phyloP scores from a whole-genome alignment of 768 basidiomycete genomes.

The Trametes gibbosa region DNA sequence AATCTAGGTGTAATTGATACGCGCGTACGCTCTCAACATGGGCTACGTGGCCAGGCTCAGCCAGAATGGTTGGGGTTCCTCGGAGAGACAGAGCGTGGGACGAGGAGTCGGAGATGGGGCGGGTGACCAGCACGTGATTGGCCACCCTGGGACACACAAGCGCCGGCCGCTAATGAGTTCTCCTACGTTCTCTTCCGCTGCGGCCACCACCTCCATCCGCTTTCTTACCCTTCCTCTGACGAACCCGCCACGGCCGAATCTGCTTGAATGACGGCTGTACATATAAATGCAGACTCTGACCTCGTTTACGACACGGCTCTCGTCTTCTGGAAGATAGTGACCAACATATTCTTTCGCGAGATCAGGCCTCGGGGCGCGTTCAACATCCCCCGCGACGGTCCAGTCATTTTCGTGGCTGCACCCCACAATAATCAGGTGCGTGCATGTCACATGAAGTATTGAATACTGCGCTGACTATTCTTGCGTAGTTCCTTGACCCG shows the following conservation, averaged over 20 bases:
- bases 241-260: not conserved
- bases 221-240: not conserved
- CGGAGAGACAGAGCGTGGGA: not conserved
- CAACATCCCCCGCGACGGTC: constrained; percentile 88
- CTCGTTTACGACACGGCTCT: constrained; percentile 70
- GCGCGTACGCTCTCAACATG: not conserved
- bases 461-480: not conserved
- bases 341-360: constrained; percentile 95
- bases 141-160: too few relatives aligned
- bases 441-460: constrained; percentile 15
- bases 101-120: not conserved
- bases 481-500: constrained; percentile 84
- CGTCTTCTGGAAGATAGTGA: constrained; percentile 80
- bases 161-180: too few relatives aligned
- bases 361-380: constrained; percentile 91
- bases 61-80: not conserved
- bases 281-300: constrained; percentile 16
- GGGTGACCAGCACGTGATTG: constrained; percentile 13
- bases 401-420: constrained; percentile 54
- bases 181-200: constrained; percentile 1
- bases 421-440: constrained; percentile 30
- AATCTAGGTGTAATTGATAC: constrained; percentile 16
- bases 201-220: constrained; percentile 4
- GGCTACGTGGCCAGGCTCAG: not conserved
- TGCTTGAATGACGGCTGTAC: constrained; percentile 2